Evolutionary conservation across 2,329 filamentous ascomycete species (phyloP).

Genomic region (Monosporascus sp.): DNA sequence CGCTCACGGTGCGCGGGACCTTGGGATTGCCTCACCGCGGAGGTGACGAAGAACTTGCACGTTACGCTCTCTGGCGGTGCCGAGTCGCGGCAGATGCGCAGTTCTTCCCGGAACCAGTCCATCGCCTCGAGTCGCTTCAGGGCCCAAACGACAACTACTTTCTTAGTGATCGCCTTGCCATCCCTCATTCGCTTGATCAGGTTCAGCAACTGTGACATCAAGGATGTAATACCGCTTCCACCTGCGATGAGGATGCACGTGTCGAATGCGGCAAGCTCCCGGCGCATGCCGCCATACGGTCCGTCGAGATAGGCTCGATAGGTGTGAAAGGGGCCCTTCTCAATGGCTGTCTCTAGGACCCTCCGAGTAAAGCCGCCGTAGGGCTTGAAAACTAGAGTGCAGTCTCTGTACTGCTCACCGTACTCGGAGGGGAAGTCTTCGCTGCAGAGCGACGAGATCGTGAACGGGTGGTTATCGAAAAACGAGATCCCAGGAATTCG

Average conservation of each 20-base stretch:
- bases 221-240: slow-evolving; percentile 88
- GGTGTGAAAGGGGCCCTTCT: slow-evolving; percentile 84
- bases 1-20: slow-evolving; percentile 25
- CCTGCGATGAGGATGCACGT: slow-evolving; percentile 90
- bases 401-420: slow-evolving; percentile 80
- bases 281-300: slow-evolving; percentile 90
- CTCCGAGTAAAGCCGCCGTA: slow-evolving; percentile 85
- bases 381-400: slow-evolving; percentile 85
- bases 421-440: slow-evolving; percentile 92
- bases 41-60: slow-evolving; percentile 92
- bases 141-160: slow-evolving; percentile 90
- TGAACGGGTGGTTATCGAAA: slow-evolving; percentile 93
- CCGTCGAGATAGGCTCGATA: slow-evolving; percentile 91
- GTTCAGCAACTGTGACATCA: slow-evolving; percentile 85
- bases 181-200: slow-evolving; percentile 96
- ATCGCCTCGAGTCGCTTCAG: slow-evolving; percentile 86
- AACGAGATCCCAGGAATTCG: slow-evolving; percentile 89
- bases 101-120: slow-evolving; percentile 96
- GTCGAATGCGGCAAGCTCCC: slow-evolving; percentile 86
- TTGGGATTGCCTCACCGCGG: slow-evolving; percentile 52
- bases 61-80: slow-evolving; percentile 84
- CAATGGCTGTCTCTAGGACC: slow-evolving; percentile 75
- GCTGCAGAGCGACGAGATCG: slow-evolving; percentile 85
- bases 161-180: slow-evolving; percentile 86
- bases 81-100: slow-evolving; percentile 83